Base-by-base conservation (phyloP, 768 basidiomycete species). In the Postia placenta region DNA sequence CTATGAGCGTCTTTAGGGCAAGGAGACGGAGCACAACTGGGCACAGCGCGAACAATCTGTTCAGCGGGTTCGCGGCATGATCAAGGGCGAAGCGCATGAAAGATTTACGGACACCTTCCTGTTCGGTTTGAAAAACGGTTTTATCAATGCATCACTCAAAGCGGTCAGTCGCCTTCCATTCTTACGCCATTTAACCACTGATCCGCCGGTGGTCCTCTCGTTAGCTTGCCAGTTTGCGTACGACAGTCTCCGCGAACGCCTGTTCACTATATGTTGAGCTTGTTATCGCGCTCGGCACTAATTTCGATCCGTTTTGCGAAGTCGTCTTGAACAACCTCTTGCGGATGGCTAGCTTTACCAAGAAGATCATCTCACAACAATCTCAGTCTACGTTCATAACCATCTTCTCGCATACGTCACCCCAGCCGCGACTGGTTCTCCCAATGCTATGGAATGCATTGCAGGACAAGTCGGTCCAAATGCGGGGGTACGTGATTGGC, bases 11-110 rank as follows among this genome's bases (percentile, higher is more conserved):
- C 30, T 28, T 2, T 53, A 92, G 86, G 96, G 95, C n/a, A 95
- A 81, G 69, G 95, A 99, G 69, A 87, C 88, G 1, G 95, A 99
- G 63, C 90, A 94, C 54, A 99, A 99, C 58, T 99, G 95, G 95
- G 74, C 79, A 37, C 70, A 74, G 24, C 78, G 95, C 50, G 95
- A 99, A 53, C 77, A 76, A 56, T 75, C 86, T 9, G 74, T 94
- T 52, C 73, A 79, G 37, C 76, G 81, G 15, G 85, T 97, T 6
- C 79, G 93, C 38, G 89, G 93, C 15, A 92, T 96, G 88, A 68
- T 97, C 48, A 86, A 83, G 61, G 92, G 92, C 23, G 89, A 88
- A 33, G 86, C 87, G 2, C 83, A 89, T 63, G 64, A 71, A 26
- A 79, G 87, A 48, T 92, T 83, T 62, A 64, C 73, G 4, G 91